phyloP scores from a whole-genome alignment of 2,329 filamentous ascomycete genomes.

The Eurotiales sp. region DNA sequence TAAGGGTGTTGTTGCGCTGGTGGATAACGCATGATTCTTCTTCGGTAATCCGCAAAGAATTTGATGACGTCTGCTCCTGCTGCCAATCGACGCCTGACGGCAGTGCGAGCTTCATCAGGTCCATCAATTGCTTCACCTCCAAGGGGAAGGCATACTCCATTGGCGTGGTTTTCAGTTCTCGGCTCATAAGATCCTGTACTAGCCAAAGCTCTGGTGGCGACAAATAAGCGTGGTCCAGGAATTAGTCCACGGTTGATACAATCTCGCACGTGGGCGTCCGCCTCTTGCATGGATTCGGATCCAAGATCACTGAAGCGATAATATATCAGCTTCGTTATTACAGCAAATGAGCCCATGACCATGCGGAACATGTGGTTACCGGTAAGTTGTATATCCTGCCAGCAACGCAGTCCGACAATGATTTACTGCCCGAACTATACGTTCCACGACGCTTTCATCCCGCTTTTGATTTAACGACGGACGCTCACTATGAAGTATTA shows the following conservation, averaged over 20 bases:
- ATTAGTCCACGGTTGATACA: slow-evolving; percentile 53
- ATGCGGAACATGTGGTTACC: neutral
- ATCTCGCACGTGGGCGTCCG: slow-evolving; percentile 52
- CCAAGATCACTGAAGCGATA: slow-evolving; percentile 46
- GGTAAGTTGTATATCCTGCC: slow-evolving; percentile 58
- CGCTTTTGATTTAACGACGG: slow-evolving; percentile 49
- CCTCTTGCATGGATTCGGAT: slow-evolving; percentile 50
- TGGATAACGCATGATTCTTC: slow-evolving; percentile 5
- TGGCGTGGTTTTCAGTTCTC: neutral
- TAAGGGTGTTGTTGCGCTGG: slow-evolving; percentile 19
- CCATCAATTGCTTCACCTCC: slow-evolving; percentile 3
- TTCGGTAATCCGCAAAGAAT: slow-evolving; percentile 10
- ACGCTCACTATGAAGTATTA: neutral
- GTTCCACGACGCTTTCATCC: slow-evolving; percentile 56
- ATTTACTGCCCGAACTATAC: slow-evolving; percentile 53
- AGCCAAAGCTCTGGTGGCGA: slow-evolving; percentile 44
- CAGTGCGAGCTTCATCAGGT: neutral
- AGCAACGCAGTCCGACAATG: slow-evolving; percentile 51
- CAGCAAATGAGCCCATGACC: too few relatives aligned
- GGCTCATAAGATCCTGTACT: slow-evolving; percentile 2
- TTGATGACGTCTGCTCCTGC: slow-evolving; percentile 10
- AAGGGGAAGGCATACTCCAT: neutral
- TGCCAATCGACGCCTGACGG: slow-evolving; percentile 6
- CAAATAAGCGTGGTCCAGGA: slow-evolving; percentile 54
- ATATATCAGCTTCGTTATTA: neutral